Conservation (phyloP, 73 alveolate genomes). For the Halteria grandinella region DNA sequence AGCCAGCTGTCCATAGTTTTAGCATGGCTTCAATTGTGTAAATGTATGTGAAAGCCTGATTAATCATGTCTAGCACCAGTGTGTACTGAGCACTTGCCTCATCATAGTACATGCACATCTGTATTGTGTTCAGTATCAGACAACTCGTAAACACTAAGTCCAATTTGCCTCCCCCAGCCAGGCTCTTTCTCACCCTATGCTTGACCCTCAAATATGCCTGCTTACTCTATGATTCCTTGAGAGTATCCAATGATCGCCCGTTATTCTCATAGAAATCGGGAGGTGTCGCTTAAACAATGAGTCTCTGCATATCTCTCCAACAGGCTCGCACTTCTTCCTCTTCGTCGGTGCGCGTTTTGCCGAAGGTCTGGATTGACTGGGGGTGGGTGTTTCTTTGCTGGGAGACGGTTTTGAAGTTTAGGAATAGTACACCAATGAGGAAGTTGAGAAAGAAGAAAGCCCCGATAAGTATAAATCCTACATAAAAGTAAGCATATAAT, state of each 20-base stretch:
- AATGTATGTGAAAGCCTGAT: conserved; percentile 70
- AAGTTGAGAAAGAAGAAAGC: conserved; percentile 92
- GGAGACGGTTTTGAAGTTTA: conserved; percentile 89
- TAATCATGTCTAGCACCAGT: conserved; percentile 49
- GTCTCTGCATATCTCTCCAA: conserved; percentile 76
- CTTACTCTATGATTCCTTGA: no score
- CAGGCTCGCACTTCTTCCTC: conserved; percentile 61
- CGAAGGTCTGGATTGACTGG: no score
- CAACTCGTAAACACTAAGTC: conserved; percentile 87
- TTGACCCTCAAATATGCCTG: no score
- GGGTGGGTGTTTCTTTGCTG: no score
- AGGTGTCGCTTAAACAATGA: conserved; percentile 55
- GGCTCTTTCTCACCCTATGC: no score
- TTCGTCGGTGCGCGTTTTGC: conserved; percentile 54
- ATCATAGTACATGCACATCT: conserved; percentile 89
- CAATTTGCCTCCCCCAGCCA: conserved; percentile 78
- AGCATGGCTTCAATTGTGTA: conserved; percentile 80
- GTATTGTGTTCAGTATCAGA: conserved; percentile 88
- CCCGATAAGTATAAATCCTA: conserved; percentile 88
- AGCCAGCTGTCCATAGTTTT: conserved; percentile 80
- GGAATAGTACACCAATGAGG: conserved; percentile 95
- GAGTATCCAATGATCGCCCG: no score
- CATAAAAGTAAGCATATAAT: conserved; percentile 77
- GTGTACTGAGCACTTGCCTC: conserved; percentile 60
- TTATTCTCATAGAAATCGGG: no score